Evolutionary conservation across 768 basidiomycete species (phyloP).

Genomic region (Mycena haematopus): DNA sequence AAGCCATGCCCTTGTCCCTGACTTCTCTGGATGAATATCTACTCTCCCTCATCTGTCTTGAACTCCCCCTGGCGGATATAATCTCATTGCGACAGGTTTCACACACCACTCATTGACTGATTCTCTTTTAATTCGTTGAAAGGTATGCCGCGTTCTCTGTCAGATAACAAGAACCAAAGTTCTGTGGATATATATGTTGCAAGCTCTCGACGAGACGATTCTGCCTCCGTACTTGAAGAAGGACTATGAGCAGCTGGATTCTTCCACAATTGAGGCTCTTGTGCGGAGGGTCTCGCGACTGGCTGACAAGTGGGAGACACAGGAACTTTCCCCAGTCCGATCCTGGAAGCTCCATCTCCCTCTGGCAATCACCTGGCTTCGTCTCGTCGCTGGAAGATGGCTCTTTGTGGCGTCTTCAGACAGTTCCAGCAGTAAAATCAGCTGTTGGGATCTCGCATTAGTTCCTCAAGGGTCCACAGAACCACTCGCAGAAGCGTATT

Average conservation of each 20-base stretch:
- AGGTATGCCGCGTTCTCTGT: constrained; percentile 4
- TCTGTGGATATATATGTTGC: constrained; percentile 4
- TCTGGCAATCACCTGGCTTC: constrained; percentile 28
- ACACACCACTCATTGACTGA: background rate
- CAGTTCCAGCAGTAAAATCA: constrained; percentile 13
- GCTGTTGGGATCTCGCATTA: constrained; percentile 22
- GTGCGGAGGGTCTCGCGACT: background rate
- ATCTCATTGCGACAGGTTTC: background rate
- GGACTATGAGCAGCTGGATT: background rate
- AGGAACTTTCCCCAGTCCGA: background rate
- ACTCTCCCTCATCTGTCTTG: background rate
- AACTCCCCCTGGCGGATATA: constrained; percentile 2
- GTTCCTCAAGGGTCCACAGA: constrained; percentile 5
- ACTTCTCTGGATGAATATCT: background rate
- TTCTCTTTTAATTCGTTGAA: no score
- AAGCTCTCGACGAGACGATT: background rate
- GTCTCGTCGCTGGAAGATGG: constrained; percentile 20
- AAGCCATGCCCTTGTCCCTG: no score
- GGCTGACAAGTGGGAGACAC: background rate
- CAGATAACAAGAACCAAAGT: background rate
- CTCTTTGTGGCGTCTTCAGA: constrained; percentile 27
- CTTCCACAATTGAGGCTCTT: background rate
- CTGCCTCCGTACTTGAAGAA: constrained; percentile 7
- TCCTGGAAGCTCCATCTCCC: constrained; percentile 3
- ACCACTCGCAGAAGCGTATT: constrained; percentile 21